Base-by-base conservation (phyloP, 139 green algal genomes). In the Bryopsis sp. region DNA sequence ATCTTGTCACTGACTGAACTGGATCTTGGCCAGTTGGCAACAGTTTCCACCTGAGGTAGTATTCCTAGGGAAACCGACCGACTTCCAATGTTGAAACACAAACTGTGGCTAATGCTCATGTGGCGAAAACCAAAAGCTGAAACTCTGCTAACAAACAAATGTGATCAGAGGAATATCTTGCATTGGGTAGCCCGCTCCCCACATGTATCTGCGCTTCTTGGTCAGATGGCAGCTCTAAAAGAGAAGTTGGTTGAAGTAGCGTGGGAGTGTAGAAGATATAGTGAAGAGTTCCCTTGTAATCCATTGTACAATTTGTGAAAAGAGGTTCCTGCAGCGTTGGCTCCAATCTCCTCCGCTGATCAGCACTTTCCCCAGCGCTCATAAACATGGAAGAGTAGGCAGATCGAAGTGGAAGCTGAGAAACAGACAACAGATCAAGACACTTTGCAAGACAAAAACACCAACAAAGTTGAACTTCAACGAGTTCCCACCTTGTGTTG, bases 61-160 rank as follows among this genome's bases (percentile, higher is more conserved):
- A n/a, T n/a, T n/a, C n/a, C n/a, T n/a, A n/a, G n/a, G n/a, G n/a
- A n/a, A n/a, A n/a, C n/a, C n/a, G n/a, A n/a, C n/a, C n/a, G n/a
- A n/a, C n/a, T n/a, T n/a, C n/a, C n/a, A n/a, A n/a, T n/a, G n/a
- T n/a, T n/a, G n/a, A n/a, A n/a, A n/a, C n/a, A n/a, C n/a, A n/a
- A n/a, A n/a, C n/a, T n/a, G n/a, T n/a, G n/a, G n/a, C n/a, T n/a
- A n/a, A n/a, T n/a, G n/a, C n/a, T n/a, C n/a, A n/a, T n/a, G n/a
- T n/a, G n/a, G n/a, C n/a, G n/a, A n/a, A n/a, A n/a, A n/a, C n/a
- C n/a, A n/a, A n/a, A n/a, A 69, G 6, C 62, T 69, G 62, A 69
- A 69, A 69, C 62, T 69, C 62, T 69, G 62, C 62, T 36, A 69
- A 57, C 5, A 69, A 48, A 19, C 38, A 69, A 58, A 69, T 69